A percentile compares a stretch with the other conserved stretches of the same genome.
Evolutionary conservation across 495 filamentous ascomycete species (phyloP).

Genomic region (Coniosporium apollinis): DNA sequence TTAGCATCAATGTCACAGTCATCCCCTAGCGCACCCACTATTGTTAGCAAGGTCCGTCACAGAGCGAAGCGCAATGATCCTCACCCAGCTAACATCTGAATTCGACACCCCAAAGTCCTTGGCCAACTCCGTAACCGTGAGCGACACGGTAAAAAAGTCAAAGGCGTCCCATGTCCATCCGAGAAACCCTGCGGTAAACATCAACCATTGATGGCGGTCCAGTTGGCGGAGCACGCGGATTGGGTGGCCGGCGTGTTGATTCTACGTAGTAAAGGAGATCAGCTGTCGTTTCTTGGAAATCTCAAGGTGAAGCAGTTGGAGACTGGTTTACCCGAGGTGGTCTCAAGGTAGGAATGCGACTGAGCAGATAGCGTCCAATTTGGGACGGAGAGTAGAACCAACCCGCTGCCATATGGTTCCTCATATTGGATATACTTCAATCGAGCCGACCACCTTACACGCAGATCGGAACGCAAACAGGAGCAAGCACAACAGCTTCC

Average conservation of each 20-base stretch:
- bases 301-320: too few species aligned
- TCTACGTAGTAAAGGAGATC: neutral
- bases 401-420: conserved; percentile 25
- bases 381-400: conserved; percentile 27
- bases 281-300: conserved; percentile 1
- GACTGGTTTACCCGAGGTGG: conserved; percentile 18
- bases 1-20: conserved; percentile 18
- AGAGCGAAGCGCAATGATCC: neutral
- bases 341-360: conserved; percentile 19
- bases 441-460: too few species aligned
- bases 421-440: too few species aligned
- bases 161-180: conserved; percentile 29
- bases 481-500: too few species aligned
- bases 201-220: conserved; percentile 27
- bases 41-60: too few species aligned
- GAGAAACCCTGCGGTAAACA: conserved; percentile 19
- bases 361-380: conserved; percentile 21
- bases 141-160: conserved; percentile 26
- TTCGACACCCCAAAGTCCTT: conserved; percentile 20
- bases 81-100: conserved; percentile 23
- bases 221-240: conserved; percentile 18
- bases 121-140: conserved; percentile 24
- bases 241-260: conserved; percentile 19
- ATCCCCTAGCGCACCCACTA: conserved; percentile 2
- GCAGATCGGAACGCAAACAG: too few species aligned